A percentile compares a stretch with the other conserved stretches of the same genome.
phyloP scores from a whole-genome alignment of 768 basidiomycete genomes.

The Royoungia palumana region DNA sequence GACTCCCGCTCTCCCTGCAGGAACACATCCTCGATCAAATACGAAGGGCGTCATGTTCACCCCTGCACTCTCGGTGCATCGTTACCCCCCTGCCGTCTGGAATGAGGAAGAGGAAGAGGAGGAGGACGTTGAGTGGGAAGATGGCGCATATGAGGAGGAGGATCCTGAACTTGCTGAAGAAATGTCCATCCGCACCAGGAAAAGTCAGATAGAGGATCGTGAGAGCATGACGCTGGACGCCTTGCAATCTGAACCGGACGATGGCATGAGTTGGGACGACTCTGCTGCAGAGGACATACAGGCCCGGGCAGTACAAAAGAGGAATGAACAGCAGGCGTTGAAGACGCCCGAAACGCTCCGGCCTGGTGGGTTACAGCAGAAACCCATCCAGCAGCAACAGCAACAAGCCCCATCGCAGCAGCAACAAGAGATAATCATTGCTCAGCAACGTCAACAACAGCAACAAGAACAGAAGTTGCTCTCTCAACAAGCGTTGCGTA shows the following conservation, averaged over 20 bases:
- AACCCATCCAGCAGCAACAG: conserved; percentile 11
- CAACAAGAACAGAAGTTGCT: conserved; percentile 32
- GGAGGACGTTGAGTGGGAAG: conserved; percentile 54
- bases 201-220: conserved; percentile 34
- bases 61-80: conserved; percentile 58
- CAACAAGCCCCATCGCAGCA: conserved; percentile 12
- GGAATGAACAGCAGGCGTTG: conserved; percentile 19
- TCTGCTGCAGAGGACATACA: conserved; percentile 52
- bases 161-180: conserved; percentile 61
- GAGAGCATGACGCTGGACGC: conserved; percentile 28
- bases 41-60: conserved; percentile 69
- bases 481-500: conserved; percentile 35
- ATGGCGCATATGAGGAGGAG: conserved; percentile 67
- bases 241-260: conserved; percentile 63
- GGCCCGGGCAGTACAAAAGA: conserved; percentile 28
- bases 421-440: conserved; percentile 26
- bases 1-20: conserved; percentile 36
- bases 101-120: conserved; percentile 68
- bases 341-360: conserved; percentile 36
- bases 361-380: conserved; percentile 31
- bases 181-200: conserved; percentile 42
- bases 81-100: conserved; percentile 83
- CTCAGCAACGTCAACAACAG: conserved; percentile 35
- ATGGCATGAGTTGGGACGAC: conserved; percentile 89
- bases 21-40: conserved; percentile 21